Percentiles rank a stretch among this genome's conserved stretches.
These are phyloP conservation scores for Cutaneotrichosporon arboriforme DNA, from an alignment of 1,284 basidiomycete species.

Conservation along the genomic window DNA sequence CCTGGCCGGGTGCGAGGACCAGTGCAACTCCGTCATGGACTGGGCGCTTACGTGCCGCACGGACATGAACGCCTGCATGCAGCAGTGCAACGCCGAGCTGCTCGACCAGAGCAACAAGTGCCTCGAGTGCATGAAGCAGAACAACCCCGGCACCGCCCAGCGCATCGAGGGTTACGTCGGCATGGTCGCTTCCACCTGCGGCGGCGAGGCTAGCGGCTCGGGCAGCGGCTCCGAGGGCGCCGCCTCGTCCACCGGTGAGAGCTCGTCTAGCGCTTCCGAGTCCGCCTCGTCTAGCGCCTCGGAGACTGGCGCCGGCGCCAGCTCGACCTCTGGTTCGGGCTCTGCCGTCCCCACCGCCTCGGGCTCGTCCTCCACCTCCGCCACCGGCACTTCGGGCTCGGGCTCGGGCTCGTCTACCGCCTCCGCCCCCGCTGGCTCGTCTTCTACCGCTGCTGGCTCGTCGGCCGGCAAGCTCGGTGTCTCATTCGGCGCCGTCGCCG, in stretches of 20 bases:
- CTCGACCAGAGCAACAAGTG: conserved; percentile 8
- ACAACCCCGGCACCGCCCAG: conserved; percentile 8
- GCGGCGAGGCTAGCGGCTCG: conserved; percentile 1
- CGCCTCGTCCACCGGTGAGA: neutral
- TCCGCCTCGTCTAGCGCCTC: neutral
- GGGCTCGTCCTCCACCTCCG: neutral
- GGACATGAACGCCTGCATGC: conserved; percentile 15
- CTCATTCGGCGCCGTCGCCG: conserved; percentile 7
- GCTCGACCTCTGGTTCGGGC: neutral
- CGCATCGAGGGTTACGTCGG: conserved; percentile 8
- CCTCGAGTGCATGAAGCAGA: conserved; percentile 10
- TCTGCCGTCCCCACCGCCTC: conserved; percentile 1
- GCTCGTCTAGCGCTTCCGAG: neutral
- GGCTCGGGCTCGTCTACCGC: neutral
- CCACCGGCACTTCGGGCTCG: neutral
- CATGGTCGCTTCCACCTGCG: conserved; percentile 14
- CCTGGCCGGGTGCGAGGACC: conserved; percentile 13
- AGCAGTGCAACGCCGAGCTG: conserved; percentile 16
- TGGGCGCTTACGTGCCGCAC: conserved; percentile 17
- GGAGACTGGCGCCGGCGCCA: neutral
- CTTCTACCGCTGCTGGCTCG: neutral
- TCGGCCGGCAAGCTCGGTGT: conserved; percentile 4
- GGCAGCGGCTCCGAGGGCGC: neutral
- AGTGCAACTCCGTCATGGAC: conserved; percentile 17
- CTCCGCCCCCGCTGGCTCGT: neutral